These are phyloP conservation scores for Exophiala sp. DNA, from an alignment of 2,329 filamentous ascomycete genomes.

Conservation along the genomic window DNA sequence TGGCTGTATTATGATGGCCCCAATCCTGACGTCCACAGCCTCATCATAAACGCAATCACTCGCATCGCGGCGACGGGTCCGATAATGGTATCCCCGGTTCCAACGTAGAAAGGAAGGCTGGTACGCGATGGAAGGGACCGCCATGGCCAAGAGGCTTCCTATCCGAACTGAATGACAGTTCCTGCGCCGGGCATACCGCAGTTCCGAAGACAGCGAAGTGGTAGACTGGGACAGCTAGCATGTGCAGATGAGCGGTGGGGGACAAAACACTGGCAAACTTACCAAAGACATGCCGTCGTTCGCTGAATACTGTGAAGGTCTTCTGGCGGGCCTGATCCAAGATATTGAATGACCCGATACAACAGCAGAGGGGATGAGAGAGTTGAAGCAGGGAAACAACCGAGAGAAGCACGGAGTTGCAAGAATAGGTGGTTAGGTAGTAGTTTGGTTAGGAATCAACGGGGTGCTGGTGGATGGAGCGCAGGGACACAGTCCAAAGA, in stretches of 20 bases:
- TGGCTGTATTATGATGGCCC: neutral
- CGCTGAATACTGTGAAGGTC: neutral
- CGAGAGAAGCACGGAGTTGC: neutral
- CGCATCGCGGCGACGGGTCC: neutral
- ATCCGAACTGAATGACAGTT: neutral
- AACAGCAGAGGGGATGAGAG: slow-evolving; percentile 14
- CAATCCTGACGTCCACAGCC: neutral
- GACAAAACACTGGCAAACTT: slow-evolving; percentile 12
- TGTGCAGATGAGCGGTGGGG: slow-evolving; percentile 23
- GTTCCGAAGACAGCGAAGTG: slow-evolving; percentile 2
- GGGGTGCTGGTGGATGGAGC: neutral
- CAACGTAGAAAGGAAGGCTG: neutral
- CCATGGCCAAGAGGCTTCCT: neutral
- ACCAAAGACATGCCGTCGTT: slow-evolving; percentile 21
- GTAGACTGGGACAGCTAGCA: slow-evolving; percentile 19
- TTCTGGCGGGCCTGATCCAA: slow-evolving; percentile 11
- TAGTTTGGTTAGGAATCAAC: neutral
- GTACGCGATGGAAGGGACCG: neutral
- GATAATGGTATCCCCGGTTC: neutral
- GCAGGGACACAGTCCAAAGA: neutral
- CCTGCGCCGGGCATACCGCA: neutral
- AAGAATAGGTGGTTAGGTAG: neutral
- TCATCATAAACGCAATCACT: neutral
- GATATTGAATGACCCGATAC: slow-evolving; percentile 1
- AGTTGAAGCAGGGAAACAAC: slow-evolving; percentile 12